These are phyloP conservation scores for Fraxinus dipetala DNA, from an alignment of 305 asterid species.

Conservation along the genomic window DNA sequence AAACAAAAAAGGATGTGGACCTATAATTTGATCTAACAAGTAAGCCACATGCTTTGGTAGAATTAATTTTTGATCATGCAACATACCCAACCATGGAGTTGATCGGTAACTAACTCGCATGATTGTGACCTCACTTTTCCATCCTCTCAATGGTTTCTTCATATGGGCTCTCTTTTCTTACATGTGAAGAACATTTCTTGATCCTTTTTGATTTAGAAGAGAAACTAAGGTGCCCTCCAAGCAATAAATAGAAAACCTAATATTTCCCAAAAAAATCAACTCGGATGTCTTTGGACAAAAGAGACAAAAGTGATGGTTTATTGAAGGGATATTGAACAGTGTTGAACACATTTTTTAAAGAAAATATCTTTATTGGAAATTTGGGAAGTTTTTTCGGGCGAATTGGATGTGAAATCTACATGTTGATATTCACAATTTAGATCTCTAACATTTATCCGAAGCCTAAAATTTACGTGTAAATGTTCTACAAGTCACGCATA, in stretches of 20 bases:
- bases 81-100: constrained; percentile 33
- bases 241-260: constrained; percentile 35
- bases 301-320: background rate
- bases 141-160: constrained; percentile 6
- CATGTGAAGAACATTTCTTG: constrained; percentile 16
- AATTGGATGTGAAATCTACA: background rate
- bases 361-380: background rate
- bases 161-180: background rate
- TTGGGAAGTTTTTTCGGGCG: background rate
- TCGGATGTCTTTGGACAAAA: background rate
- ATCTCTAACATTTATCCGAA: too few species aligned
- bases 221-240: constrained; percentile 27
- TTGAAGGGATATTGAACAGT: background rate
- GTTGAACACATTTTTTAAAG: background rate
- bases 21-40: constrained; percentile 28
- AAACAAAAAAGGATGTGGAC: constrained; percentile 31
- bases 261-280: constrained; percentile 30
- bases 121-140: constrained; percentile 38
- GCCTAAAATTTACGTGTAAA: background rate
- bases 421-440: background rate
- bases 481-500: background rate
- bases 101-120: constrained; percentile 47
- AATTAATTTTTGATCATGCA: constrained; percentile 22
- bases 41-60: constrained; percentile 37
- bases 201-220: constrained; percentile 27